Percentiles rank a stretch among this genome's conserved stretches.
phyloP scores from a whole-genome alignment of 2,329 filamentous ascomycete genomes.

The Alternaria hordeiaustralica region DNA sequence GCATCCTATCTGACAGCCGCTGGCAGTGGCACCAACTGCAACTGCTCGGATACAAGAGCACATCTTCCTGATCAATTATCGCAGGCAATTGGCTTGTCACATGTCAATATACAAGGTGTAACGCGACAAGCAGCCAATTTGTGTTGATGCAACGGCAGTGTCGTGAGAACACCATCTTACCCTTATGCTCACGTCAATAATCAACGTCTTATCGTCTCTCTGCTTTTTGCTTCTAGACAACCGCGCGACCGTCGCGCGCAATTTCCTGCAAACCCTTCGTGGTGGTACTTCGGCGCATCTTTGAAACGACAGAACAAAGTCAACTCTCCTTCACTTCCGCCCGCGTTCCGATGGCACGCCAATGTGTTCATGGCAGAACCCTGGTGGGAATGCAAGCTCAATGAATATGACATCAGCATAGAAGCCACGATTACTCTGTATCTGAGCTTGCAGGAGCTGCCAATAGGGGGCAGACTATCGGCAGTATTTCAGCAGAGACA shows the following conservation, averaged over 20 bases:
- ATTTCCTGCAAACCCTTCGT: slow-evolving; percentile 6
- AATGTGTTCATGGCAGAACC: neutral
- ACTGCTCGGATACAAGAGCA: neutral
- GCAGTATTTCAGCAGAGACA: neutral
- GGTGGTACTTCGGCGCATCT: neutral
- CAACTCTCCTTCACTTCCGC: neutral
- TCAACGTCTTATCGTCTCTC: neutral
- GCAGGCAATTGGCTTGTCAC: neutral
- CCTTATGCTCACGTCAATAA: neutral
- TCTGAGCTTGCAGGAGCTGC: neutral
- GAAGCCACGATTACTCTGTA: neutral
- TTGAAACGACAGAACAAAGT: neutral
- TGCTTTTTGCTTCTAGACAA: slow-evolving; percentile 1
- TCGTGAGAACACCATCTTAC: neutral
- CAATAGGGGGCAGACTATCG: neutral
- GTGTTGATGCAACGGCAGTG: neutral
- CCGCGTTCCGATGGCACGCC: neutral
- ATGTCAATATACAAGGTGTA: neutral
- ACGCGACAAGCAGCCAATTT: neutral
- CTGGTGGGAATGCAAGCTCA: neutral
- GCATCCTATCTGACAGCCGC: neutral
- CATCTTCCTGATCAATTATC: neutral
- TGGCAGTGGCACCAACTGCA: neutral
- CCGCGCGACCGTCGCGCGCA: neutral
- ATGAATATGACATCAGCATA: neutral